These are phyloP conservation scores for Annulohypoxylon nitens DNA, from an alignment of 495 filamentous ascomycete species.

Conservation along the genomic window DNA sequence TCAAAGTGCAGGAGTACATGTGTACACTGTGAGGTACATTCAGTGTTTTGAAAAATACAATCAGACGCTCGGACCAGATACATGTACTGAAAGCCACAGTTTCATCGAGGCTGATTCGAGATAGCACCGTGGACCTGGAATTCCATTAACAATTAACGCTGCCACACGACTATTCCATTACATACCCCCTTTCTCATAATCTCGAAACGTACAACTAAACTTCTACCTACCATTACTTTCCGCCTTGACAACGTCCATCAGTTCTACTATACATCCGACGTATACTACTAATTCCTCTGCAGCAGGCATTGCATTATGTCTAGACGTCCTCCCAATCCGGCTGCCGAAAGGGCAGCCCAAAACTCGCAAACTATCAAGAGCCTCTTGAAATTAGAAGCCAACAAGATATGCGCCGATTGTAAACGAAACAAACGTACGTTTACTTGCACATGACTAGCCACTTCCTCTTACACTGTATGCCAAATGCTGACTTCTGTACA, in stretches of 20 bases:
- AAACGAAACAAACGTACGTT: conserved; percentile 95
- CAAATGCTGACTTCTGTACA: conserved; percentile 14
- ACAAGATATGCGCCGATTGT: conserved; percentile 98
- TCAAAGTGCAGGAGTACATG: not conserved
- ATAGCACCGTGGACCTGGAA: conserved; percentile 4
- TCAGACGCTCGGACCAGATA: conserved; percentile 25
- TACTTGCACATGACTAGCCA: not conserved
- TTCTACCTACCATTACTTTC: conserved; percentile 15
- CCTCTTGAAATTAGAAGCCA: conserved; percentile 89
- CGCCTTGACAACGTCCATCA: not conserved
- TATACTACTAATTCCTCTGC: not conserved
- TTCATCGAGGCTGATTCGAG: conserved; percentile 19
- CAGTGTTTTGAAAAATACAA: not conserved
- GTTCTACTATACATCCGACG: not conserved
- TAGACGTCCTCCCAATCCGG: conserved; percentile 80
- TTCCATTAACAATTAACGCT: conserved; percentile 5
- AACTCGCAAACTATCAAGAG: conserved; percentile 93
- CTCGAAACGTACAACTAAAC: not conserved
- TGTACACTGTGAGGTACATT: not conserved
- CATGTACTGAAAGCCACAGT: conserved; percentile 40
- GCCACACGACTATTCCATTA: conserved; percentile 12
- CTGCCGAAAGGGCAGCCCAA: conserved; percentile 85
- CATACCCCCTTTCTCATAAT: conserved; percentile 25
- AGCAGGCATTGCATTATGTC: conserved; percentile 72
- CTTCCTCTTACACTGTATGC: not conserved